Evolutionary conservation across 495 filamentous ascomycete species (phyloP), one percentile per base, ranked within the genome.

Genomic region (Aspergillus incahuasiensis): DNA sequence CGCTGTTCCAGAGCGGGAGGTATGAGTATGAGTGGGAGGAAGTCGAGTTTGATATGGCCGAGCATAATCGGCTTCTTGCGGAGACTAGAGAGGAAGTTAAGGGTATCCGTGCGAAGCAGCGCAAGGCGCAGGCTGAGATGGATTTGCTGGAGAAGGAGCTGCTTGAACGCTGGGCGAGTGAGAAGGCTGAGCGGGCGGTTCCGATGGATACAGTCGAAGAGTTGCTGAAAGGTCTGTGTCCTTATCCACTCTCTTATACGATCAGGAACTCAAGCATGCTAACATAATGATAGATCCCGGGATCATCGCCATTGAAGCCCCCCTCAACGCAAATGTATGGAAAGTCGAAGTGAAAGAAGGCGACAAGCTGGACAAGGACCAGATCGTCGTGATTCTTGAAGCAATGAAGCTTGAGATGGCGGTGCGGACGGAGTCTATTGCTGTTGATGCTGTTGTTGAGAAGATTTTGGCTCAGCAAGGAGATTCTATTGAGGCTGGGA

Each of bases 301-400:
- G 3, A 76, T 80, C 15, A 47, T 58, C 12, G 48, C 69, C n/a
- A 70, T 83, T 44, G 65, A 74, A 24, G 65, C 71, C 11, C 78
- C 76, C 2, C 55, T 82, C 41, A 74, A 80, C 63, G 75, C 82
- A 4, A 83, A 85, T 55, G 76, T 84, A 0, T 85, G 82, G 82
- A 84, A 84, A 40, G 69, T 85, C 0, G 57, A 68, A 12, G 73
- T 78, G 2, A 63, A 77, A 20, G 69, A 74, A 34, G 75, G 76
- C 0, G 67, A 77, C 16, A 40, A 60, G 12, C 32, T 81, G 1
- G 52, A 63, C 4, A 51, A 67, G 20, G 67, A 67, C 5, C 65
- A 75, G 19, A 47, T 69, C 0, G 69, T 75, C 0, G 66, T 68
- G 1, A 70, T 82, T 1, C 65, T 82, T 8, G 80, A 82, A 54